Conservation (phyloP, 176 grass and related monocot species). For the Elaeis guineensis region DNA sequence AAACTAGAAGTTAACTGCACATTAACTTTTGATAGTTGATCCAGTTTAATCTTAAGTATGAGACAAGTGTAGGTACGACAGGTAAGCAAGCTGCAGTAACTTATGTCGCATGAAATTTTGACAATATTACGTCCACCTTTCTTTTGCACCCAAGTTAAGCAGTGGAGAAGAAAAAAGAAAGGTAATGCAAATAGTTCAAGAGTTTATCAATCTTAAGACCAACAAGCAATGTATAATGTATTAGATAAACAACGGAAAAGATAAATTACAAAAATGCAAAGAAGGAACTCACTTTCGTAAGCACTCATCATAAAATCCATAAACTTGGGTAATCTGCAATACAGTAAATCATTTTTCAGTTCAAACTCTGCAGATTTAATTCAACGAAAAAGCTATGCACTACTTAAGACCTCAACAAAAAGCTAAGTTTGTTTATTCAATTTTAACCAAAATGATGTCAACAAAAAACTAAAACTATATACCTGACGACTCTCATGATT, state of each 20-base stretch:
- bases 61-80: no score
- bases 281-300: constrained; percentile 76
- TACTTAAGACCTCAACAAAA: not conserved
- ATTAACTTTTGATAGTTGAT: no score
- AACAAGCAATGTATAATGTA: not conserved
- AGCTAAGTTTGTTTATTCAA: no score
- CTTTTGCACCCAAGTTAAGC: no score
- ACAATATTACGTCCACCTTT: no score
- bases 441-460: constrained; percentile 8
- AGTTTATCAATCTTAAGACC: not conserved
- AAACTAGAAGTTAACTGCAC: no score
- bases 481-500: constrained; percentile 98
- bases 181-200: no score
- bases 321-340: constrained; percentile 95
- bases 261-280: constrained; percentile 5
- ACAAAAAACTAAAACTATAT: not conserved
- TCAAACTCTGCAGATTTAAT: not conserved
- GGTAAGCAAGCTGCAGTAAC: no score
- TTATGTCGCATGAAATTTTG: no score
- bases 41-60: no score
- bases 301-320: constrained; percentile 97
- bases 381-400: no score
- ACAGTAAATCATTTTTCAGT: constrained; percentile 12
- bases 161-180: no score
- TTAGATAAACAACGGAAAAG: not conserved